Percentiles rank a stretch among this genome's conserved stretches.
Conservation (phyloP, 2,329 filamentous ascomycete genomes). For the Nakataea oryzae region DNA sequence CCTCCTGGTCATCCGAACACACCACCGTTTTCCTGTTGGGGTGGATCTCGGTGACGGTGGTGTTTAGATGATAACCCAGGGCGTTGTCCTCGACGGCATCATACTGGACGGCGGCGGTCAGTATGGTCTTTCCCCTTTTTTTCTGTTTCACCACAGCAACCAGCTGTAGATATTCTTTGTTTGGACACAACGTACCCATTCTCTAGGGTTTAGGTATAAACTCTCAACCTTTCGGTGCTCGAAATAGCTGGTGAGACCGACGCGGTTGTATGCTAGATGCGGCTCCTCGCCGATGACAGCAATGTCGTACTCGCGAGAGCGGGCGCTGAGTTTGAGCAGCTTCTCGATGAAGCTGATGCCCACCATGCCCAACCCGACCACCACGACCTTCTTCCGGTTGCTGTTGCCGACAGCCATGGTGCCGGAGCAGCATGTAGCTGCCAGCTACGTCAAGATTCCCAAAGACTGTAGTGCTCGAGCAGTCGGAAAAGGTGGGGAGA, state of each 20-base stretch:
- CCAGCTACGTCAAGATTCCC: not conserved
- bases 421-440: not conserved
- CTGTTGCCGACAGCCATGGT: slow-evolving; percentile 22
- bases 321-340: slow-evolving; percentile 71
- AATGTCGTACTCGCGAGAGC: slow-evolving; percentile 65
- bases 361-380: slow-evolving; percentile 88
- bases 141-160: too few species aligned
- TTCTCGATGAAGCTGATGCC: slow-evolving; percentile 87
- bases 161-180: too few species aligned
- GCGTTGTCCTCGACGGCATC: slow-evolving; percentile 53
- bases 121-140: not conserved
- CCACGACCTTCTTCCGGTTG: slow-evolving; percentile 59
- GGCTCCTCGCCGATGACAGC: slow-evolving; percentile 81
- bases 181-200: slow-evolving; percentile 52
- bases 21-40: slow-evolving; percentile 53
- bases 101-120: slow-evolving; percentile 39
- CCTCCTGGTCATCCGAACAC: slow-evolving; percentile 57
- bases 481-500: not conserved
- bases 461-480: not conserved
- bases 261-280: slow-evolving; percentile 83
- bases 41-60: slow-evolving; percentile 58
- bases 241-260: slow-evolving; percentile 83
- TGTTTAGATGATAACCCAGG: slow-evolving; percentile 64
- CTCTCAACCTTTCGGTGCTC: slow-evolving; percentile 77
- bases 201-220: slow-evolving; percentile 73